These are phyloP conservation scores for Coniochaeta sp. DNA, from an alignment of 2,329 filamentous ascomycete species.

Conservation along the genomic window DNA sequence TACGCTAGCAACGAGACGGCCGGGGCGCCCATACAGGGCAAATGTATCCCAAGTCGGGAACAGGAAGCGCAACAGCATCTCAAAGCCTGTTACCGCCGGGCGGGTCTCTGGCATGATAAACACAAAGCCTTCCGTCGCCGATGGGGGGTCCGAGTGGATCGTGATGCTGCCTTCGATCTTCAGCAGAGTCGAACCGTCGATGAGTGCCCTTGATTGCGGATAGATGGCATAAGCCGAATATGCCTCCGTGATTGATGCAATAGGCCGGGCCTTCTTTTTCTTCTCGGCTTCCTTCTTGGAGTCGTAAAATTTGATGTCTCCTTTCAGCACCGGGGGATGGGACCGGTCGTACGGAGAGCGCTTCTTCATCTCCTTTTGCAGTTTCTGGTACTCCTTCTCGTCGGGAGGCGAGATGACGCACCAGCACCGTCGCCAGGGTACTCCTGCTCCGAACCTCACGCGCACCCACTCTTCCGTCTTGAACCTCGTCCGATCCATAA, in stretches of 20 bases:
- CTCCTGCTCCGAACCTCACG: slow-evolving; percentile 90
- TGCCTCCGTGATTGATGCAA: slow-evolving; percentile 84
- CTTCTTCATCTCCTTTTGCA: slow-evolving; percentile 76
- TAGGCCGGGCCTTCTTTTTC: slow-evolving; percentile 83
- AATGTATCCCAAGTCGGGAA: slow-evolving; percentile 95
- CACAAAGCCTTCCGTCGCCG: slow-evolving; percentile 83
- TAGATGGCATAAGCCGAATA: slow-evolving; percentile 95
- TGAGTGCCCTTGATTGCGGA: slow-evolving; percentile 85
- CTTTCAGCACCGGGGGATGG: slow-evolving; percentile 61
- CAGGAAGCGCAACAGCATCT: slow-evolving; percentile 87
- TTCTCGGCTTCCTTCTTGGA: slow-evolving; percentile 67
- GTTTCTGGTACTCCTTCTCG: slow-evolving; percentile 82
- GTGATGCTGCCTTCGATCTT: slow-evolving; percentile 91
- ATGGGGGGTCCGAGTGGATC: slow-evolving; percentile 72
- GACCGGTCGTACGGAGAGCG: slow-evolving; percentile 75
- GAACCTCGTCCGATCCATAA: slow-evolving; percentile 74
- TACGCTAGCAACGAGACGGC: slow-evolving; percentile 77
- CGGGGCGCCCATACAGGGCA: slow-evolving; percentile 81
- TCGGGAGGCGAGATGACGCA: slow-evolving; percentile 89
- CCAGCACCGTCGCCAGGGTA: slow-evolving; percentile 95
- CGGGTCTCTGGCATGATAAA: slow-evolving; percentile 96
- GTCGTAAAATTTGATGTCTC: slow-evolving; percentile 93
- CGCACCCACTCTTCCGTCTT: slow-evolving; percentile 88
- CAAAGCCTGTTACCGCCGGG: slow-evolving; percentile 87
- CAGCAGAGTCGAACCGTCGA: slow-evolving; percentile 87